phyloP scores from a whole-genome alignment of 2,329 filamentous ascomycete species.

The Pezicula carpinea region DNA sequence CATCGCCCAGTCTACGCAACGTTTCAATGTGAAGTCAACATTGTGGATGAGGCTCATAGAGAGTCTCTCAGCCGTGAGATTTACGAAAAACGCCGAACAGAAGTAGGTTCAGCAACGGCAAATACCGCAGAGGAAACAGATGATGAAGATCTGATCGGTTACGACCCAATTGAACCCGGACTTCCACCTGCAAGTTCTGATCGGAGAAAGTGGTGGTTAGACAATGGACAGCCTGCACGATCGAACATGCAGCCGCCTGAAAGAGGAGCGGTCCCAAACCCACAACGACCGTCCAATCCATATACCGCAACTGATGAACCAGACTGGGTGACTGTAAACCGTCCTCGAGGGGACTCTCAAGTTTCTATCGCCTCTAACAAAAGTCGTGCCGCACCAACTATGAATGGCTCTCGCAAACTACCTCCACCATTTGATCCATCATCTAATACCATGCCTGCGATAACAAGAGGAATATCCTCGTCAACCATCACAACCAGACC shows the following conservation, averaged over 20 bases:
- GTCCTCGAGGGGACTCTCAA: conserved; percentile 20
- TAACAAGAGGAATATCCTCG: conserved; percentile 14
- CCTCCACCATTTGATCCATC: conserved; percentile 24
- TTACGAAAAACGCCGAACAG: conserved; percentile 62
- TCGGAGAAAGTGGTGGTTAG: conserved; percentile 66
- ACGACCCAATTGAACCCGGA: conserved; percentile 78
- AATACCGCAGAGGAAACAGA: conserved; percentile 57
- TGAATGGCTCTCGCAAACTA: conserved; percentile 20
- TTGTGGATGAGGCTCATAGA: conserved; percentile 71
- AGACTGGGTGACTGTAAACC: conserved; percentile 73
- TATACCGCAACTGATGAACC: conserved; percentile 70
- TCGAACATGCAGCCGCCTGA: conserved; percentile 66
- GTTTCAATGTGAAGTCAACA: conserved; percentile 78
- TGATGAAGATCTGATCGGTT: conserved; percentile 77
- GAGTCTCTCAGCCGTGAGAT: conserved; percentile 69
- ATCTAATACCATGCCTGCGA: conserved; percentile 6
- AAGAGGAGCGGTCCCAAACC: conserved; percentile 62
- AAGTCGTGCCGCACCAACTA: conserved; percentile 5
- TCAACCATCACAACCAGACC: conserved; percentile 8
- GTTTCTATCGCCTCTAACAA: conserved; percentile 7
- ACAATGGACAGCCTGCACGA: conserved; percentile 68
- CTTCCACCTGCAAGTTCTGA: conserved; percentile 64
- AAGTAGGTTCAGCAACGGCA: conserved; percentile 60
- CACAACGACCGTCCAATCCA: conserved; percentile 73
- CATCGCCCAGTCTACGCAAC: conserved; percentile 92